Evolutionary conservation across 495 filamentous ascomycete species (phyloP).

Genomic region (Articulospora tetracladia): DNA sequence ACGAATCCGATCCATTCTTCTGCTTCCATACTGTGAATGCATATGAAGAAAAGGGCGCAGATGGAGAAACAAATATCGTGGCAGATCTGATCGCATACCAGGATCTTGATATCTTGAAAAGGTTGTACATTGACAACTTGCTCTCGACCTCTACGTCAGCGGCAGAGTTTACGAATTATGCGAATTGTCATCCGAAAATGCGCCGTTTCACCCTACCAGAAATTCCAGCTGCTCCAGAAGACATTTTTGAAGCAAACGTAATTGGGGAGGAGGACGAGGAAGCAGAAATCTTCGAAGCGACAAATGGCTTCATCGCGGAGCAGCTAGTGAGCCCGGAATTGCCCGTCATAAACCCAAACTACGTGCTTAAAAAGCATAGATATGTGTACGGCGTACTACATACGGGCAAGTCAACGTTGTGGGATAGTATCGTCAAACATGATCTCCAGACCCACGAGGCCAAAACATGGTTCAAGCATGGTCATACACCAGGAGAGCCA

Average conservation of each 20-base stretch:
- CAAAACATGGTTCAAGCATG: slow-evolving; percentile 49
- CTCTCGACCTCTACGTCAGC: slow-evolving; percentile 20
- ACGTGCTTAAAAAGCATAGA: slow-evolving; percentile 49
- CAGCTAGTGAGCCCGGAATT: slow-evolving; percentile 41
- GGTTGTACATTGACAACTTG: slow-evolving; percentile 58
- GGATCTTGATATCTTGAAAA: slow-evolving; percentile 48
- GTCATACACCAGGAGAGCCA: slow-evolving; percentile 68
- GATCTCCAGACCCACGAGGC: slow-evolving; percentile 50
- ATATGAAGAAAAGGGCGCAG: slow-evolving; percentile 50
- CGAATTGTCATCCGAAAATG: slow-evolving; percentile 2
- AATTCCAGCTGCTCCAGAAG: background rate
- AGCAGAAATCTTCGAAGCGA: background rate
- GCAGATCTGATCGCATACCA: slow-evolving; percentile 55
- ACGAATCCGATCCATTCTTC: slow-evolving; percentile 61
- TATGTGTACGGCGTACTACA: slow-evolving; percentile 61
- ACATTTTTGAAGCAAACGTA: slow-evolving; percentile 5
- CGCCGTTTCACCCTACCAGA: background rate
- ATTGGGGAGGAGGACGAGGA: background rate
- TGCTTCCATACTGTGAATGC: slow-evolving; percentile 75
- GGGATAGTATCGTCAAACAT: slow-evolving; percentile 66
- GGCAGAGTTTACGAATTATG: background rate
- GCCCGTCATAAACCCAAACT: slow-evolving; percentile 63
- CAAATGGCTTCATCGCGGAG: background rate
- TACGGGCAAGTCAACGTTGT: slow-evolving; percentile 54
- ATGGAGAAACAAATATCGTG: slow-evolving; percentile 43